A percentile compares a stretch with the other conserved stretches of the same genome.
phyloP scores from a whole-genome alignment of 176 grass and related monocot species.

The Ensete glaucum region DNA sequence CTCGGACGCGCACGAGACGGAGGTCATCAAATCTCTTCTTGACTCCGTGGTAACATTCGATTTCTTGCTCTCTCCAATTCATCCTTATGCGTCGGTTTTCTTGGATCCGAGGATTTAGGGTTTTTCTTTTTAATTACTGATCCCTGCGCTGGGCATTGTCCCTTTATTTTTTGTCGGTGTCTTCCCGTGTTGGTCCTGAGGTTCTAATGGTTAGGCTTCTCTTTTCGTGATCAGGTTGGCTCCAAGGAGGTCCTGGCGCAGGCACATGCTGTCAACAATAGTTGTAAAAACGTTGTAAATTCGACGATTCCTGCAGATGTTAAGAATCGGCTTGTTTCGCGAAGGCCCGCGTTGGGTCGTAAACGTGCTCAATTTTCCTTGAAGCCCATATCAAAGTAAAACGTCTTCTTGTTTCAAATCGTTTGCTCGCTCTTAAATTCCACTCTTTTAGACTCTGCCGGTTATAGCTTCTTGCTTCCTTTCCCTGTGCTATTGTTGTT shows the following conservation, averaged over 20 bases:
- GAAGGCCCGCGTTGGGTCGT: conserved; percentile 29
- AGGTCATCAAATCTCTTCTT: not conserved
- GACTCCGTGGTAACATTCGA: not conserved
- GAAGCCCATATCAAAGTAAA: conserved; percentile 23
- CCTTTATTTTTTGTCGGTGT: not conserved
- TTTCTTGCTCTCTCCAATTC: not conserved
- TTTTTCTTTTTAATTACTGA: not conserved
- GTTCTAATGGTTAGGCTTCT: not conserved
- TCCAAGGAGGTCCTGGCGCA: conserved; percentile 34
- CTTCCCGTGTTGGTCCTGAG: not conserved
- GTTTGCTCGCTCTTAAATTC: not conserved
- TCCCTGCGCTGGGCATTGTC: too few relatives aligned
- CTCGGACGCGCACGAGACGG: conserved; percentile 22
- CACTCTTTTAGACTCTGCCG: not conserved
- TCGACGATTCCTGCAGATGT: not conserved
- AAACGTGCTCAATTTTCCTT: conserved; percentile 35
- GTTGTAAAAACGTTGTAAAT: conserved; percentile 11
- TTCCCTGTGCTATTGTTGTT: too few relatives aligned
- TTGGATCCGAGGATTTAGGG: not conserved
- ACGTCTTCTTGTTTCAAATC: not conserved
- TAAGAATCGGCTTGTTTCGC: conserved; percentile 22
- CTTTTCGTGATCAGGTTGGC: not conserved
- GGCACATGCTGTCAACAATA: conserved; percentile 18
- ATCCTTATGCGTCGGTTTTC: too few relatives aligned
- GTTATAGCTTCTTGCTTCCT: not conserved